Evolutionary conservation across 2,329 filamentous ascomycete species (phyloP), one percentile per base, ranked within the genome.

Genomic region (Teratosphaeria nubilosa): DNA sequence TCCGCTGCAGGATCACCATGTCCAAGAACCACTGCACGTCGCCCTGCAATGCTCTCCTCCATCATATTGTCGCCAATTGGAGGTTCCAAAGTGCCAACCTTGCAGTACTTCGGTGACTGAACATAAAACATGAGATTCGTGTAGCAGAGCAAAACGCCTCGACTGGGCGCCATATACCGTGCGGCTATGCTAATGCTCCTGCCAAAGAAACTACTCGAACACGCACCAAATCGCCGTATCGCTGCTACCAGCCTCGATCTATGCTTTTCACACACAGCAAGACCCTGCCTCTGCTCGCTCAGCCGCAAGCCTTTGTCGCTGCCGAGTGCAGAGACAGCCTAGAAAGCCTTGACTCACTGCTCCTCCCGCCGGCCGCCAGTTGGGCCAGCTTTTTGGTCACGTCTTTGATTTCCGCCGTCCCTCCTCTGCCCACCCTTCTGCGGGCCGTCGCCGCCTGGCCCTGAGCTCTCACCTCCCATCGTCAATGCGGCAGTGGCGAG

Each of bases 401-500:
- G 55, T n/a, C 60, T 61, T 25, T 64, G 59, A 11, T 53, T 55
- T 52, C 64, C 53, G n/a, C 51, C 55, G 45, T 56, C 56, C 51
- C 57, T 51, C 51, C 60, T 53, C n/a, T 53, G 25, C 16, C 60
- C 60, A 45, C 60, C 45, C 56, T 62, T 59, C 56, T 65, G 55
- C 27, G 58, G 37, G 3, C 53, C 55, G 11, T 60, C 56, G 32
- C 60, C 59, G 10, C 54, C 56, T 55, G 56, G 59, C 58, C 55
- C 56, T 54, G 50, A n/a, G 11, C 34, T 11, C 11, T 52, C 57
- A 24, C 34, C 52, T 2, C 68, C 78, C 64, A 79, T 73, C 32
- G 77, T 80, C 52, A 80, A 73, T 2, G 78, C 76, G 9, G 78
- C 78, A 10, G 77, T 94, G 56, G 92, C 92, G 70, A 99, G 80